A percentile compares a stretch with the other conserved stretches of the same genome.
phyloP scores from a whole-genome alignment of 2,329 filamentous ascomycete species.

The Aspergillus sp. region DNA sequence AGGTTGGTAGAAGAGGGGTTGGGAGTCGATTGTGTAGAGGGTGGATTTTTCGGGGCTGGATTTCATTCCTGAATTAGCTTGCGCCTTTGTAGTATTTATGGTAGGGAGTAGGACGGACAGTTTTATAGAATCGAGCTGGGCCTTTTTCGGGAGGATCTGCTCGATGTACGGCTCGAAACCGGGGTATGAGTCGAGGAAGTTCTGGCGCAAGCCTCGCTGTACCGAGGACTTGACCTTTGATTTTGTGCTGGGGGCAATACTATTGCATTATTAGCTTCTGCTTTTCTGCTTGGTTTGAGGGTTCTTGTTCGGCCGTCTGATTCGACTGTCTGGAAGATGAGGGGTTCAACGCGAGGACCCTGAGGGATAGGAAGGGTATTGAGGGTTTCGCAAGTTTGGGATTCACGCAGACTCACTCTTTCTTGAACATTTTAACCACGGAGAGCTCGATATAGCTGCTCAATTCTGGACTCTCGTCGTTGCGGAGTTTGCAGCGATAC shows the following conservation, averaged over 20 bases:
- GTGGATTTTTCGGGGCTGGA: conserved; percentile 72
- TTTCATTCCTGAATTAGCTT: neutral
- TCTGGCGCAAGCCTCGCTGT: conserved; percentile 76
- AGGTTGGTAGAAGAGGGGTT: conserved; percentile 88
- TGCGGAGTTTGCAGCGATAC: neutral
- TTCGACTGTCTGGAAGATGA: neutral
- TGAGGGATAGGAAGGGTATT: too few relatives aligned
- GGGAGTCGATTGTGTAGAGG: conserved; percentile 73
- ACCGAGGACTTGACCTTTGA: conserved; percentile 97
- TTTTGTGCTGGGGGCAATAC: conserved; percentile 70
- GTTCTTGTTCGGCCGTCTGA: neutral
- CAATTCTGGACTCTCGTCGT: conserved; percentile 1
- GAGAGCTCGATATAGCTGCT: conserved; percentile 20
- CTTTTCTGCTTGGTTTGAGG: neutral
- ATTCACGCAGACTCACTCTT: conserved; percentile 58
- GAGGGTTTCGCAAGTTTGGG: neutral
- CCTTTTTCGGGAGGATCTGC: conserved; percentile 91
- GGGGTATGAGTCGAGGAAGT: conserved; percentile 78
- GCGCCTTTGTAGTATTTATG: conserved; percentile 1
- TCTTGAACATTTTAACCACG: conserved; percentile 69
- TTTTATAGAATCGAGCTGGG: conserved; percentile 83
- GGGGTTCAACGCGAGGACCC: too few relatives aligned
- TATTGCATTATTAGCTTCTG: conserved; percentile 30
- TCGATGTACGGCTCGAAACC: conserved; percentile 82
- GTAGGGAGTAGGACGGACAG: conserved; percentile 45